These are phyloP conservation scores for Venturia pyrina DNA, from an alignment of 2,329 filamentous ascomycete genomes.

Conservation along the genomic window DNA sequence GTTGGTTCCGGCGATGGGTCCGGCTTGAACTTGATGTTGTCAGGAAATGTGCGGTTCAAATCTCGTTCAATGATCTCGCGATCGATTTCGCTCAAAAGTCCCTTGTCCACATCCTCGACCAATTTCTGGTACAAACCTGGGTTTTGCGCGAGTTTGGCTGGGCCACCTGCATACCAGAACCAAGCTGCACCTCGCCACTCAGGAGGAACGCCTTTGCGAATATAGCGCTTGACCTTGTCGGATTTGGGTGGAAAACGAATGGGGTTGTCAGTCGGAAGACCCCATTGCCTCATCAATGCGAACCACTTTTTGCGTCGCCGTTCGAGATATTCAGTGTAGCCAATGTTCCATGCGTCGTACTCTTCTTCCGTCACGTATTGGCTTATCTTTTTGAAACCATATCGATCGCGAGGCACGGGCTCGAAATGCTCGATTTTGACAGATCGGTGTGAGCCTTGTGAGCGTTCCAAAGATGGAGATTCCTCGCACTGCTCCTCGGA, in stretches of 20 bases:
- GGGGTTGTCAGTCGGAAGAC: constrained; percentile 60
- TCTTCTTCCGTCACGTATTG: constrained; percentile 66
- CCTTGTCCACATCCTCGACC: constrained; percentile 49
- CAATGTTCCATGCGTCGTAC: constrained; percentile 71
- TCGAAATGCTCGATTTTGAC: not conserved
- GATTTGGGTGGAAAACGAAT: constrained; percentile 70
- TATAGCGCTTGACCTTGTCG: constrained; percentile 77
- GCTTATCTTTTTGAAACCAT: constrained; percentile 84
- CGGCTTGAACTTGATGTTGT: constrained; percentile 85
- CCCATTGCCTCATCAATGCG: constrained; percentile 63
- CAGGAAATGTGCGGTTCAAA: constrained; percentile 85
- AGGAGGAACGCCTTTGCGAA: constrained; percentile 86
- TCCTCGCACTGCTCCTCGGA: not conserved
- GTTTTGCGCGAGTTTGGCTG: constrained; percentile 65
- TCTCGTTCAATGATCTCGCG: constrained; percentile 89
- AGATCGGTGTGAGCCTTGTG: not conserved
- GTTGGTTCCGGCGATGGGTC: constrained; percentile 21
- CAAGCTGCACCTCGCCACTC: constrained; percentile 93
- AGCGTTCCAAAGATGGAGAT: not conserved
- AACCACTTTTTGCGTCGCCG: constrained; percentile 76
- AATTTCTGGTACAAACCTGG: constrained; percentile 61
- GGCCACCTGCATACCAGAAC: constrained; percentile 93
- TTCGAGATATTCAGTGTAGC: constrained; percentile 65
- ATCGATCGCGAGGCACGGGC: constrained; percentile 56
- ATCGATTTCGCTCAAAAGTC: constrained; percentile 57